phyloP scores from a whole-genome alignment of 2,329 filamentous ascomycete genomes.

The Colletotrichum musicola region DNA sequence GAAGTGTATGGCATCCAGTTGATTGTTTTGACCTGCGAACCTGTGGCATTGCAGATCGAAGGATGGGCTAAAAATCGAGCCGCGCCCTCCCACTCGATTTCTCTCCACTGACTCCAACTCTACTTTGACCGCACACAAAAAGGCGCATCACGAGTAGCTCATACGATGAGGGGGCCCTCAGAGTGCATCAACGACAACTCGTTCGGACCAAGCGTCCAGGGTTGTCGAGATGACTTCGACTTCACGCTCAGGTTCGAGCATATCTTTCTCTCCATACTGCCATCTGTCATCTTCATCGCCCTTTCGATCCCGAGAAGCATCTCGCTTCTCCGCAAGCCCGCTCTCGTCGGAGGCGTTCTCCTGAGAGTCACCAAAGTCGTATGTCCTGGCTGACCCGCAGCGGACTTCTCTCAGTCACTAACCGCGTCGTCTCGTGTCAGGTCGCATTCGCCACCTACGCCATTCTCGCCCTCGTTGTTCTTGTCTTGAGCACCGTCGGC shows the following conservation, averaged over 20 bases:
- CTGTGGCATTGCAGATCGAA: no score
- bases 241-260: conserved; percentile 62
- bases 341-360: conserved; percentile 45
- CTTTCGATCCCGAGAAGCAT: conserved; percentile 46
- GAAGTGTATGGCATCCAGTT: no score
- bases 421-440: not conserved
- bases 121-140: no score
- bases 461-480: not conserved
- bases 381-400: not conserved
- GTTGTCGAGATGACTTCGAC: conserved; percentile 62
- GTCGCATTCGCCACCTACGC: not conserved
- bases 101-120: no score
- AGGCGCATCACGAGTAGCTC: no score
- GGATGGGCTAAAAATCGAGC: no score
- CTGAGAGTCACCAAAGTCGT: conserved; percentile 45
- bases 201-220: conserved; percentile 57
- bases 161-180: no score
- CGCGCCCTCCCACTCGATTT: no score
- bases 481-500: not conserved
- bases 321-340: conserved; percentile 44
- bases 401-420: not conserved
- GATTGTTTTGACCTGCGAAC: no score
- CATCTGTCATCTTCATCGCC: conserved; percentile 49
- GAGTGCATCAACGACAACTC: conserved; percentile 48
- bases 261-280: conserved; percentile 53